phyloP scores from a whole-genome alignment of 1,139 yeast genomes.

The Kluyveromyces marxianus region DNA sequence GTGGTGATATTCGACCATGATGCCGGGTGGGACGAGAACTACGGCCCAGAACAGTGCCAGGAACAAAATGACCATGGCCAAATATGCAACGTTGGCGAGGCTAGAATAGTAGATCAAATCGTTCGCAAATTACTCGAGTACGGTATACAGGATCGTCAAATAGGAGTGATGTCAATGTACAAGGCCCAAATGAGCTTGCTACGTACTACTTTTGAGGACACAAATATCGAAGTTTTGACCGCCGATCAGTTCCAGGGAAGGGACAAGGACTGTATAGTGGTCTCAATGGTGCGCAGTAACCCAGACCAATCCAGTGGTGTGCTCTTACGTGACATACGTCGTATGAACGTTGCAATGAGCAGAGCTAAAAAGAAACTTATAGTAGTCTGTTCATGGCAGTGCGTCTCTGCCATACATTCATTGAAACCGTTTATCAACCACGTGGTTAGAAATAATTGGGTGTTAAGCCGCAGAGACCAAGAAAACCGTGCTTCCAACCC shows the following conservation, averaged over 20 bases:
- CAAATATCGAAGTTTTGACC: constrained; percentile 67
- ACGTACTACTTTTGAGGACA: constrained; percentile 31
- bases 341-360: constrained; percentile 91
- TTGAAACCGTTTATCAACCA: constrained; percentile 57
- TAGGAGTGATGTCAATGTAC: constrained; percentile 88
- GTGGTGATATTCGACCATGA: constrained; percentile 83
- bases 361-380: constrained; percentile 80
- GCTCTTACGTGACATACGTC: constrained; percentile 77
- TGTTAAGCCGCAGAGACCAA: constrained; percentile 15
- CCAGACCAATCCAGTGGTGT: constrained; percentile 63
- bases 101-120: constrained; percentile 52
- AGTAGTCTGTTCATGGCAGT: constrained; percentile 67
- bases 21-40: constrained; percentile 1
- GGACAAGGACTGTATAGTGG: constrained; percentile 83
- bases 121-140: constrained; percentile 50
- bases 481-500: too few relatives aligned
- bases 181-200: constrained; percentile 67
- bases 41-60: constrained; percentile 5
- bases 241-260: constrained; percentile 97
- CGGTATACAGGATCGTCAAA: constrained; percentile 49
- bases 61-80: constrained; percentile 61
- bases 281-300: constrained; percentile 83
- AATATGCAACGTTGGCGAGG: constrained; percentile 67
- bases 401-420: constrained; percentile 49
- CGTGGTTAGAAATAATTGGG: constrained; percentile 57